A percentile compares a stretch with the other conserved stretches of the same genome.
phyloP scores from a whole-genome alignment of 768 basidiomycete species.

The Xerocomellus amylosporus region DNA sequence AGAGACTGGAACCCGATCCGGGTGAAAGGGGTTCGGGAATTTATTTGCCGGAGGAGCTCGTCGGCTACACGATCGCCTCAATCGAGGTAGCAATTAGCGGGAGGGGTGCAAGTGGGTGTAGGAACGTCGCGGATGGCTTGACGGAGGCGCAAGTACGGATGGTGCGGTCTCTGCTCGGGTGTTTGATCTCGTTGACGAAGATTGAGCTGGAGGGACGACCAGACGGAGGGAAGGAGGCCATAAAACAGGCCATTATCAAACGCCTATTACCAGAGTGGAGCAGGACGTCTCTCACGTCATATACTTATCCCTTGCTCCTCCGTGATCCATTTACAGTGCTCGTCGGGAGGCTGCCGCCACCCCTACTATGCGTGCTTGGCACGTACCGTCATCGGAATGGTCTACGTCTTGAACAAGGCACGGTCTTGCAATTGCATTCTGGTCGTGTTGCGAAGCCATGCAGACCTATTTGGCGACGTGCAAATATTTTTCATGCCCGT shows the following conservation, averaged over 20 bases:
- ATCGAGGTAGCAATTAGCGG: slow-evolving; percentile 84
- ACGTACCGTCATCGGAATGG: slow-evolving; percentile 79
- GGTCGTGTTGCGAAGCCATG: slow-evolving; percentile 48
- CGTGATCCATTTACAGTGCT: slow-evolving; percentile 89
- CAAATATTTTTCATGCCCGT: slow-evolving; percentile 90
- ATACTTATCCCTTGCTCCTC: slow-evolving; percentile 81
- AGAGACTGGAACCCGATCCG: slow-evolving; percentile 66
- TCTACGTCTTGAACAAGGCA: slow-evolving; percentile 77
- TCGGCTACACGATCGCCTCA: slow-evolving; percentile 82
- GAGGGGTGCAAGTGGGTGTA: slow-evolving; percentile 38
- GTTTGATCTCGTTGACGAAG: slow-evolving; percentile 61
- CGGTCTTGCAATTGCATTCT: slow-evolving; percentile 51
- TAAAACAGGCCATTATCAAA: slow-evolving; percentile 85
- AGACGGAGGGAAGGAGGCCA: slow-evolving; percentile 73
- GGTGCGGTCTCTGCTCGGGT: slow-evolving; percentile 72
- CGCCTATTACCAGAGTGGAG: slow-evolving; percentile 91
- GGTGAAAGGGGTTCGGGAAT: slow-evolving; percentile 80
- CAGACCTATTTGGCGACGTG: slow-evolving; percentile 78
- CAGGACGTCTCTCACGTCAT: slow-evolving; percentile 75
- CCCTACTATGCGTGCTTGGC: slow-evolving; percentile 93
- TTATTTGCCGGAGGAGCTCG: slow-evolving; percentile 87
- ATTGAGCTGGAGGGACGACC: slow-evolving; percentile 67
- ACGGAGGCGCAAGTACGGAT: slow-evolving; percentile 76
- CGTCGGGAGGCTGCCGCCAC: slow-evolving; percentile 85
- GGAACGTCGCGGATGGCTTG: slow-evolving; percentile 56